These are phyloP conservation scores for Blumeria graminis DNA, from an alignment of 2,329 filamentous ascomycete genomes.

Conservation along the genomic window DNA sequence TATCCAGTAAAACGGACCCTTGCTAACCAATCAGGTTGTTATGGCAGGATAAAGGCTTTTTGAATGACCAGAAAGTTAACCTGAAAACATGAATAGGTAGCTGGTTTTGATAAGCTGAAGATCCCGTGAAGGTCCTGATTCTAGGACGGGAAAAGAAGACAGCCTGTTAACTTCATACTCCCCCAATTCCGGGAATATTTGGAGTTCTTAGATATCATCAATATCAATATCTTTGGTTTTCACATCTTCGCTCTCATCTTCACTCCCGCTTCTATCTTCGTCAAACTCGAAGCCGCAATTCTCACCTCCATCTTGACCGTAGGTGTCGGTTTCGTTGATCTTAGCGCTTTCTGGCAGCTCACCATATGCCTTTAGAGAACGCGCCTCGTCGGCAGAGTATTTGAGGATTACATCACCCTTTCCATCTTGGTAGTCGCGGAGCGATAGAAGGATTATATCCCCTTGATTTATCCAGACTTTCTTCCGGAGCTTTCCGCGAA, in stretches of 20 bases:
- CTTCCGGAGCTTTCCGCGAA: slow-evolving; percentile 92
- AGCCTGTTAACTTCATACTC: slow-evolving; percentile 19
- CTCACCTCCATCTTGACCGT: slow-evolving; percentile 74
- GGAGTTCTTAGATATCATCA: too few species aligned
- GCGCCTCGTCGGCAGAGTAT: slow-evolving; percentile 88
- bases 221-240: slow-evolving; percentile 77
- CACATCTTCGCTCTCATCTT: slow-evolving; percentile 29
- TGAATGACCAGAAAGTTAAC: too few species aligned
- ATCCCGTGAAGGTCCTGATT: slow-evolving; percentile 7
- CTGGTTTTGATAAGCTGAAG: slow-evolving; percentile 2
- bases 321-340: slow-evolving; percentile 99
- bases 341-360: slow-evolving; percentile 93
- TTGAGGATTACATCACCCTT: slow-evolving; percentile 88
- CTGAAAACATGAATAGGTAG: too few species aligned
- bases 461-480: slow-evolving; percentile 99
- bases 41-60: too few species aligned
- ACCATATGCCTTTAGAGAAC: slow-evolving; percentile 86
- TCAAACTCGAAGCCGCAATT: slow-evolving; percentile 98
- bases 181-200: too few species aligned
- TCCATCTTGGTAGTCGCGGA: slow-evolving; percentile 83
- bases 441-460: slow-evolving; percentile 71
- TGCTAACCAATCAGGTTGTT: too few species aligned
- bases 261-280: slow-evolving; percentile 50
- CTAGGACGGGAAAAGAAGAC: slow-evolving; percentile 39
- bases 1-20: too few species aligned